Evolutionary conservation across 108 stramenopile species (phyloP), one percentile per base, ranked within the genome.

Genomic region (Aureococcus anophagefferens): DNA sequence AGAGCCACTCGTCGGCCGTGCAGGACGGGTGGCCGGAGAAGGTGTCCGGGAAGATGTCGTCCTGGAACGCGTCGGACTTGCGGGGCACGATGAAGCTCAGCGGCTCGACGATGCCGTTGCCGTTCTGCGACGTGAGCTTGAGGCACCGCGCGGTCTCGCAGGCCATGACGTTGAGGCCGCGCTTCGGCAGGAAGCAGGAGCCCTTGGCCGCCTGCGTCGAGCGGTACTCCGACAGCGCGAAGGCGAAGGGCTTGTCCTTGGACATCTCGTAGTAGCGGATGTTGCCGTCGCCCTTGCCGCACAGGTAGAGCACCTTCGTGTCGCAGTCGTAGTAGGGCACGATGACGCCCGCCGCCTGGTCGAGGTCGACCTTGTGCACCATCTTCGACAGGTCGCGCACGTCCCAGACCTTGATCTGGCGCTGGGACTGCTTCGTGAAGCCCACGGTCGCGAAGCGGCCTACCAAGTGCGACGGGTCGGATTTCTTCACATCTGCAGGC

Each of bases 391-490:
- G 3, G 7, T 91, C 90, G 36, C 87, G 85, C 66, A 91, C 79
- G 81, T 99, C 98, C 96, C 96, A 99, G 73, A 97, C 87, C 82
- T 99, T 99, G 72, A 99, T 85, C 82, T 99, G 94, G 46, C 98
- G 94, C 51, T 84, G 83, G 51, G 87, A 84, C 74, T 87, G 84
- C 72, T 89, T 87, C 21, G 95, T 93, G 73, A 95, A 91, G 51
- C 98, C 98, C 5, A 90, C 89, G 35, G 95, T 87, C 32, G 94
- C 71, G 36, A 99, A 76, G 74, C 95, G 96, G 40, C n/a, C n/a
- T n/a, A n/a, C n/a, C n/a, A n/a, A n/a, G n/a, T n/a, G n/a, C n/a
- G n/a, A n/a, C n/a, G n/a, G n/a, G n/a, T n/a, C n/a, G n/a, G n/a
- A n/a, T n/a, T n/a, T n/a, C n/a, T n/a, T n/a, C n/a, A n/a, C n/a